Evolutionary conservation across 495 filamentous ascomycete species (phyloP), one percentile per base, ranked within the genome.

Genomic region (Daldinia loculata): DNA sequence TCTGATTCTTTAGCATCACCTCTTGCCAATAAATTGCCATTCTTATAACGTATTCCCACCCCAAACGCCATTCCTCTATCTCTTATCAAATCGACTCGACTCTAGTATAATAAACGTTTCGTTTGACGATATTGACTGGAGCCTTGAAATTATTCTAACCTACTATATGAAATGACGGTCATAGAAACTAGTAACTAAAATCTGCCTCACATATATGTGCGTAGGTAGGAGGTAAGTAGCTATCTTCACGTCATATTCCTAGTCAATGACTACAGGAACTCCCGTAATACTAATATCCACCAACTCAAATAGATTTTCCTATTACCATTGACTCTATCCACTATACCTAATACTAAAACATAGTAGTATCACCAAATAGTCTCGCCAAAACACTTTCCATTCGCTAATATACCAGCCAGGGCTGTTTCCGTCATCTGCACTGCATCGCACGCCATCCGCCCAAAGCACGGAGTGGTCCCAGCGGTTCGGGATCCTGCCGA

Each of bases 391-490:
- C 6, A 48, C 43, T 24, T 48, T 7, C 8, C 7, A 48, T 22
- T 22, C 6, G 43, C 43, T 9, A 2, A 2, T 26, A 5, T 12
- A 51, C 45, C 8, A 51, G 8, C 26, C 50, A 11, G 50, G 26
- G 26, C n/a, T 11, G 39, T 70, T 70, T 48, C 61, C 67, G 67
- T 56, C 61, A 70, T 70, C 7, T 27, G 48, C 50, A 34, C 56
- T 6, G 22, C 39, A 24, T 63, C 67, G 67, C 67, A 70, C 67
- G 67, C 61, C 55, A 70, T 70, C 17, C 53, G 27, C 30, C 15
- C 14, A 5, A 4, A 32, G 32, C 30, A 38, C 55, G 17, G n/a
- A 1, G 55, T 6, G 9, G 32, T 14, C 30, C 55, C 55, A 34
- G 32, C 5, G 26, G 24, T 15, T 53, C 50, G 43, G 43, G 17